Evolutionary conservation across 306 rosid species (phyloP), one percentile per base, ranked within the genome.

Genomic region (Castanospermum australe): DNA sequence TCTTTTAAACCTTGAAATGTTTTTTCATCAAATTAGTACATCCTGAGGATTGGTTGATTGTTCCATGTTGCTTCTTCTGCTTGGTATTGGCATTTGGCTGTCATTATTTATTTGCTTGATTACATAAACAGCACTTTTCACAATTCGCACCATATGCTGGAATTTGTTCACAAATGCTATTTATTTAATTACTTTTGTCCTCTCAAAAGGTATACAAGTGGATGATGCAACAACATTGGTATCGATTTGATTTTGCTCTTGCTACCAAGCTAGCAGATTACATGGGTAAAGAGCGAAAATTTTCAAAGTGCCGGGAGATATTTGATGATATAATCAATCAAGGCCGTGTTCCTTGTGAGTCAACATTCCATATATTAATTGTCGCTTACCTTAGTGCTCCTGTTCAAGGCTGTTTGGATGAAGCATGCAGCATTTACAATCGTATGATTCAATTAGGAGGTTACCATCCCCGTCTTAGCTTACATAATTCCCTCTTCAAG

Each of bases 401-500:
- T 8, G 87, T 86, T 54, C 88, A 87, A 82, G 99, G 93, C 36
- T 92, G 95, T 84, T 82, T 94, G 87, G 97, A 91, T 65, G 97
- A 94, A 85, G 97, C 99, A 24, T 89, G 95, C 75, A 61, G 84
- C 83, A 81, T 94, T 70, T 94, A 89, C 88, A 89, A 89, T 78
- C 90, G 89, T 67, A 94, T 94, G 99, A 91, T 94, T 87, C 99
- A 94, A 88, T 83, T 94, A 32, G 99, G 99, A 64, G 97, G 99
- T 48, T 94, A 92, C 86, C 88, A 57, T 67, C 99, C 99, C 8
- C 90, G 92, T 38, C 97, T 92, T 74, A 87, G 93, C 86, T 84
- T 94, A 87, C 97, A 94, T 51, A 94, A 91, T 81, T 89, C 95
- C 55, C 90, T 94, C 67, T 92, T 94, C 82, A 91, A 80, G 73